Evolutionary conservation across 2,329 filamentous ascomycete genomes (phyloP).

Genomic region (Leptosphaerulina australis): DNA sequence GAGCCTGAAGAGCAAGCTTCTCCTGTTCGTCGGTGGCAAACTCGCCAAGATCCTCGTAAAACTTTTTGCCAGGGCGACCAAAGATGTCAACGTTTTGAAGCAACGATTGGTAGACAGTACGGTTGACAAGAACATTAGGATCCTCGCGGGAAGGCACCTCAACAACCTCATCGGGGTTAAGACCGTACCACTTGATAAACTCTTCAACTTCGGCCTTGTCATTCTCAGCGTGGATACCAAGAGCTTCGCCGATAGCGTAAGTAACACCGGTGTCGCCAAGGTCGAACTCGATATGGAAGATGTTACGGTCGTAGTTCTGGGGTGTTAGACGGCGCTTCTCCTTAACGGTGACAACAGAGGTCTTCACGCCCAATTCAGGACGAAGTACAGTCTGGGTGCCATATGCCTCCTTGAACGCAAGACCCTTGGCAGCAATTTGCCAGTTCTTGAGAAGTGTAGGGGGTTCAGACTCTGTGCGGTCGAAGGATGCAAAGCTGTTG

Average conservation of each 20-base stretch:
- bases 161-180: constrained; percentile 83
- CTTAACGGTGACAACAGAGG: constrained; percentile 85
- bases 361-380: constrained; percentile 86
- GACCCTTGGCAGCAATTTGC: constrained; percentile 82
- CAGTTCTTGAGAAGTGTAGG: constrained; percentile 73
- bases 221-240: constrained; percentile 96
- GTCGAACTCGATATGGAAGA: constrained; percentile 99
- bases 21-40: constrained; percentile 84
- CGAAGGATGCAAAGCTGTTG: constrained; percentile 83
- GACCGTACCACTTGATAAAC: constrained; percentile 89
- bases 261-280: constrained; percentile 87
- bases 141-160: constrained; percentile 89
- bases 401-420: constrained; percentile 95
- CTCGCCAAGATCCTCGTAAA: constrained; percentile 90
- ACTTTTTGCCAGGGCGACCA: constrained; percentile 93
- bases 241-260: constrained; percentile 96
- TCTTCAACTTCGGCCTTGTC: constrained; percentile 76
- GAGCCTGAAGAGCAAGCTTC: constrained; percentile 76
- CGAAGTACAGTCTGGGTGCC: constrained; percentile 74
- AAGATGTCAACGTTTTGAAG: constrained; percentile 96
- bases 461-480: constrained; percentile 74
- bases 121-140: constrained; percentile 73
- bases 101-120: constrained; percentile 90
- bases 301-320: constrained; percentile 89
- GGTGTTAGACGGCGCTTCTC: constrained; percentile 95